Percentiles rank a stretch among this genome's conserved stretches.
phyloP scores from a whole-genome alignment of 2,329 filamentous ascomycete species.

The Coleophoma crateriformis region DNA sequence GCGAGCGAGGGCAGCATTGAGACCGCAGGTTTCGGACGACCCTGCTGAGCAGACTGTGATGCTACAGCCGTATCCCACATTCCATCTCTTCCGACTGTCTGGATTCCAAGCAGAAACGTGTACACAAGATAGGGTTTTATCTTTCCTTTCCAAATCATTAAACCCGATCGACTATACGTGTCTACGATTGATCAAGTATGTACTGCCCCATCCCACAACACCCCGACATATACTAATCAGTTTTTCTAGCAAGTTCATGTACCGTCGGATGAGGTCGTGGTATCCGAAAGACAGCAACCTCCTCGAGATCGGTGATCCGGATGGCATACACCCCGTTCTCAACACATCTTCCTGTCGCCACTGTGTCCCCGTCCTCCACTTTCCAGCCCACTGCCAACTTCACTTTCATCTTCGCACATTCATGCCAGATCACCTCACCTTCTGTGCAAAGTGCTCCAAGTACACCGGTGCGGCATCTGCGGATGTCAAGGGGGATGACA shows the following conservation, averaged over 20 bases:
- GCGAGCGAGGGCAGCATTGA: background rate
- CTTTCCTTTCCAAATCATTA: no score
- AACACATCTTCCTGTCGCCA: background rate
- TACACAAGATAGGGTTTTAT: no score
- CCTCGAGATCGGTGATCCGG: background rate
- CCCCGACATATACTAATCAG: background rate
- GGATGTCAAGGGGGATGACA: no score
- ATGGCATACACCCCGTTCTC: background rate
- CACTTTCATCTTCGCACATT: conserved; percentile 1
- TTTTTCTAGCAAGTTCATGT: background rate
- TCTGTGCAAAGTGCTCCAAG: no score
- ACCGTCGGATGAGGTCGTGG: background rate
- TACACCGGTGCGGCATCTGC: no score
- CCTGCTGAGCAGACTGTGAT: no score
- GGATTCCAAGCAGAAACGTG: no score
- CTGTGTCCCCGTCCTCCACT: conserved; percentile 1
- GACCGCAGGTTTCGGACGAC: background rate
- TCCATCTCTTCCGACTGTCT: no score
- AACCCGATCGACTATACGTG: conserved; percentile 1
- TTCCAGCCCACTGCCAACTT: conserved; percentile 1
- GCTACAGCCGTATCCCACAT: no score
- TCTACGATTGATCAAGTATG: conserved; percentile 1
- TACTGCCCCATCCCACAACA: background rate
- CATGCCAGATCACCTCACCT: background rate
- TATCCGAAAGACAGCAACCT: background rate